phyloP scores from a whole-genome alignment of 2,329 filamentous ascomycete genomes.

The Penicillium sp. region DNA sequence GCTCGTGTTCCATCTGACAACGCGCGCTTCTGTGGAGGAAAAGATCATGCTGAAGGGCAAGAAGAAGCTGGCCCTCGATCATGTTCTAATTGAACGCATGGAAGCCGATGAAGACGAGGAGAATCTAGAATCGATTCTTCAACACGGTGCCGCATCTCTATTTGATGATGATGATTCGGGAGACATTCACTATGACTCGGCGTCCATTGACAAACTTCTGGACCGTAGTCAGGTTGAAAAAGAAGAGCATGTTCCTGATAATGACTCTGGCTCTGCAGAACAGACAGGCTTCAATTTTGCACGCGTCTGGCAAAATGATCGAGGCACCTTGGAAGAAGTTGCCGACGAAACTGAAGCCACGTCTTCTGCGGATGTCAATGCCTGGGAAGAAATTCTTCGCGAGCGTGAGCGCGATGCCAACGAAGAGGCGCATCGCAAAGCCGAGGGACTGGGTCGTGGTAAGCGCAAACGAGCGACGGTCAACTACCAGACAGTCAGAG shows the following conservation, averaged over 20 bases:
- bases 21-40: slow-evolving; percentile 82
- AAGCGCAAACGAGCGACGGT: slow-evolving; percentile 64
- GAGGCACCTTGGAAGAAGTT: slow-evolving; percentile 59
- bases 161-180: slow-evolving; percentile 68
- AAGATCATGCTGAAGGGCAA: slow-evolving; percentile 94
- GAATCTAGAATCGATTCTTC: slow-evolving; percentile 82
- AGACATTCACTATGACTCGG: slow-evolving; percentile 75
- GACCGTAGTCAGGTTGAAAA: slow-evolving; percentile 78
- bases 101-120: slow-evolving; percentile 74
- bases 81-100: slow-evolving; percentile 89
- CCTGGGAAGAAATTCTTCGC: slow-evolving; percentile 87
- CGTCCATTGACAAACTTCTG: slow-evolving; percentile 82
- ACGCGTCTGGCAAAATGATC: slow-evolving; percentile 85
- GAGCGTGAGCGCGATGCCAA: slow-evolving; percentile 74
- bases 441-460: slow-evolving; percentile 78
- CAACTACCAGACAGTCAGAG: slow-evolving; percentile 19
- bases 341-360: slow-evolving; percentile 49
- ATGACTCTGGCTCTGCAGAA: slow-evolving; percentile 37
- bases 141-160: slow-evolving; percentile 78
- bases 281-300: slow-evolving; percentile 86
- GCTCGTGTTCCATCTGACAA: slow-evolving; percentile 91
- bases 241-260: slow-evolving; percentile 55
- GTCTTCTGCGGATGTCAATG: slow-evolving; percentile 58
- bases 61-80: slow-evolving; percentile 93
- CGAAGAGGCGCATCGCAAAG: slow-evolving; percentile 63